Evolutionary conservation across 1,139 yeast genomes (phyloP).

Genomic region (Pichia sp.): DNA sequence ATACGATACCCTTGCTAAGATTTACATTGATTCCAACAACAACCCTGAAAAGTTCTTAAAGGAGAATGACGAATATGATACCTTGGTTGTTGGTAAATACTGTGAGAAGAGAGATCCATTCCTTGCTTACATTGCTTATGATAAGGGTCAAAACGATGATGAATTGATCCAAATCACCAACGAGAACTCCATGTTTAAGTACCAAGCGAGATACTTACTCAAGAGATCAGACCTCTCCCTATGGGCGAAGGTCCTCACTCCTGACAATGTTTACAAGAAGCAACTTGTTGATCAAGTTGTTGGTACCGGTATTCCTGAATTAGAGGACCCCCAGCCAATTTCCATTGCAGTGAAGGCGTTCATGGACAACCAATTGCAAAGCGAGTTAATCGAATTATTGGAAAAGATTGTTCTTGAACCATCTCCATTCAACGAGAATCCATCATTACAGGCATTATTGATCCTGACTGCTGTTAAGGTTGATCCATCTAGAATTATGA

Average conservation of each 20-base stretch:
- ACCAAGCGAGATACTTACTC: constrained; percentile 93
- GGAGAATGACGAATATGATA: constrained; percentile 84
- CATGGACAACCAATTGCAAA: constrained; percentile 91
- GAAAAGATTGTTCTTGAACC: constrained; percentile 97
- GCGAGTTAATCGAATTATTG: constrained; percentile 85
- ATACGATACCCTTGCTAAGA: constrained; percentile 94
- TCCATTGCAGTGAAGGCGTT: constrained; percentile 95
- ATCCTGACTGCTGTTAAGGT: constrained; percentile 94
- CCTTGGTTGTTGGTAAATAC: constrained; percentile 92
- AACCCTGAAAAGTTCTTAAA: constrained; percentile 94
- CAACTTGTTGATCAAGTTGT: constrained; percentile 90
- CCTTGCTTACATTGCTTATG: constrained; percentile 94
- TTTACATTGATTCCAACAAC: constrained; percentile 95
- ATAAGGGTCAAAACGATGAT: constrained; percentile 86
- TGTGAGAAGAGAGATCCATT: constrained; percentile 99
- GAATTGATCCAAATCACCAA: constrained; percentile 89
- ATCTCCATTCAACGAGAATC: constrained; percentile 92
- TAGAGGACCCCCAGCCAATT: constrained; percentile 92
- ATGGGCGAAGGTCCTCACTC: constrained; percentile 73
- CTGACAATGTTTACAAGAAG: constrained; percentile 80
- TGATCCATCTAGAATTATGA: constrained; percentile 76
- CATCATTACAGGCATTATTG: constrained; percentile 87
- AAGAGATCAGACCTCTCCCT: constrained; percentile 74
- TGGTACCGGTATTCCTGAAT: constrained; percentile 94
- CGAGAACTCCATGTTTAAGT: constrained; percentile 96